Evolutionary conservation across 2,329 filamentous ascomycete genomes (phyloP).

Genomic region (Tolypocladium ovalisporum): DNA sequence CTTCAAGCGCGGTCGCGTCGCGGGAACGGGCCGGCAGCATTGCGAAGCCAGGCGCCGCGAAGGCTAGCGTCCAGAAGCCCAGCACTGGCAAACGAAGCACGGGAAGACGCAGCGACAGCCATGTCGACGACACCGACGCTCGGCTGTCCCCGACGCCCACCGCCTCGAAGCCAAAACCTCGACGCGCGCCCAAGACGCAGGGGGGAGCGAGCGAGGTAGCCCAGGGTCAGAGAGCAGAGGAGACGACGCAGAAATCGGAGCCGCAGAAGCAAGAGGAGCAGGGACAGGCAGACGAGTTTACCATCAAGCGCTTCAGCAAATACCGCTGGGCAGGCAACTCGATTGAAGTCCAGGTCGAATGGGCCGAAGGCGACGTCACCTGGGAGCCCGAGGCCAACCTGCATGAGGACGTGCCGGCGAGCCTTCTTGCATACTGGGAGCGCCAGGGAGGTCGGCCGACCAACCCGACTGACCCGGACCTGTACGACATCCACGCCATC

Average conservation of each 20-base stretch:
- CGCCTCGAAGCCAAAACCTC: background rate
- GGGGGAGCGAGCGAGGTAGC: background rate
- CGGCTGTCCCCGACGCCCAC: background rate
- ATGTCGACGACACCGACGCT: background rate
- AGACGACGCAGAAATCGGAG: background rate
- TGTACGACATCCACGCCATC: constrained; percentile 22
- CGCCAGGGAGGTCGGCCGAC: constrained; percentile 17
- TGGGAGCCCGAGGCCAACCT: constrained; percentile 23
- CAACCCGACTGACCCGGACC: constrained; percentile 16
- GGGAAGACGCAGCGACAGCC: background rate
- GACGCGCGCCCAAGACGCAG: background rate
- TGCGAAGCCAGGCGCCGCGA: background rate
- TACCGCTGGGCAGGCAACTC: constrained; percentile 18
- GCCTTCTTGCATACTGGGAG: constrained; percentile 22
- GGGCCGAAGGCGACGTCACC: constrained; percentile 16
- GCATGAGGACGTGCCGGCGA: constrained; percentile 19
- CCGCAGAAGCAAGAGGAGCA: background rate
- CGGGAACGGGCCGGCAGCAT: background rate
- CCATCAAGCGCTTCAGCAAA: constrained; percentile 11
- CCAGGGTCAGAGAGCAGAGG: background rate
- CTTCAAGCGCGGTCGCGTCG: background rate
- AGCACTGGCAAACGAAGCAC: background rate
- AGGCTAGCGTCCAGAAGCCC: background rate
- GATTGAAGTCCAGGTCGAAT: constrained; percentile 20
- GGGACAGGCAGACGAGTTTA: constrained; percentile 4